Evolutionary conservation across 2,329 filamentous ascomycete genomes (phyloP), one percentile per base, ranked within the genome.

Genomic region (Pestalotiopsis sp.): DNA sequence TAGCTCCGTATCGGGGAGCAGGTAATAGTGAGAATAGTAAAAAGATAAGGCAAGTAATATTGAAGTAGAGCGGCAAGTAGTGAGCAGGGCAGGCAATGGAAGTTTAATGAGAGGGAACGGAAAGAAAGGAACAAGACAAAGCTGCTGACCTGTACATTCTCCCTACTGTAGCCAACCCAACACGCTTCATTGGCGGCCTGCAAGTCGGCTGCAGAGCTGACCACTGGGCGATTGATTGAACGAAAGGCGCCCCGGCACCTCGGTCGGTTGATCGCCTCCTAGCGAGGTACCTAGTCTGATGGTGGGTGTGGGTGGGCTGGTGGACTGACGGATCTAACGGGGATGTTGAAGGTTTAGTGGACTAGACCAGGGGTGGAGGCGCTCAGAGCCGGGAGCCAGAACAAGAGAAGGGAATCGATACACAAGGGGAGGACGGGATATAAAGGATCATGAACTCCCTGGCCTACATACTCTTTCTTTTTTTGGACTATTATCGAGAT

Each of bases 251-350:
- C 45, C 45, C 45, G 45, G 45, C 45, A 52, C 17, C 45, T 52
- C 45, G 45, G 45, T 52, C 45, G 45, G 45, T 52, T 52, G 45
- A 52, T 52, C 45, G 45, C 20, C 45, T 49, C 31, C 31, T 36
- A 36, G 31, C 31, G 31, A 36, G 31, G 31, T 36, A 36, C 31
- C 31, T 36, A 52, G 45, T 9, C 17, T n/a, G 17, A 20, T 59
- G 23, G 57, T 56, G 20, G 45, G 17, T 52, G 17, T n/a, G 20
- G 20, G 14, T 52, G 17, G 45, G 14, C 14, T 49, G n/a, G 45
- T 49, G 38, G 20, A 38, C 49, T 38, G 61, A 64, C 61, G 41
- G 61, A 64, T 64, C 61, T 45, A 64, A 31, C 38, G 61, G 45
- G 45, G 61, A 64, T 64, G 38, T 23, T 20, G 12, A 64, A 49